Conservation (phyloP, 2,329 filamentous ascomycete species). For the Chaetomiaceae sp. region DNA sequence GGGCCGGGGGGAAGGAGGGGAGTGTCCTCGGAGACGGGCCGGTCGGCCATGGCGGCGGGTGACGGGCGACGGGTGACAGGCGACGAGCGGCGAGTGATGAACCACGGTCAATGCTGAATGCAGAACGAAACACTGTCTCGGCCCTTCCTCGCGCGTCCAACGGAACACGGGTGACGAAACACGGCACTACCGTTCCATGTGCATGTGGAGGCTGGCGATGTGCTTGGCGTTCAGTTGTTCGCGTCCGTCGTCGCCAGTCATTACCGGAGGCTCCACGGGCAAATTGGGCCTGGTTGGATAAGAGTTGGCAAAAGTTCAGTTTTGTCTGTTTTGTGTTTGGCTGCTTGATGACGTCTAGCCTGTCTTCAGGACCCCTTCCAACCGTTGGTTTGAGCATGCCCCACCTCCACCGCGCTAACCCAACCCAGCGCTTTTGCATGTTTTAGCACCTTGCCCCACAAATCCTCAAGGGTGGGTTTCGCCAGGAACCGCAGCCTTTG, state of each 20-base stretch:
- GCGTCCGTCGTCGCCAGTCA: background rate
- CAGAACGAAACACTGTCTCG: conserved; percentile 12
- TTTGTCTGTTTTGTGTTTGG: background rate
- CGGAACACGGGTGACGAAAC: background rate
- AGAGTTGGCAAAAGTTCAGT: background rate
- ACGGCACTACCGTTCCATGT: conserved; percentile 2
- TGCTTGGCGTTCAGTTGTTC: background rate
- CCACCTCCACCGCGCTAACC: no score
- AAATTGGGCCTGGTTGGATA: background rate
- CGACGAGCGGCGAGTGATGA: background rate
- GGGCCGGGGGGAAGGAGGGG: conserved; percentile 20
- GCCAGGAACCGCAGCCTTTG: no score
- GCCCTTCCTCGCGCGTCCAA: background rate
- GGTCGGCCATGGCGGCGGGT: conserved; percentile 17
- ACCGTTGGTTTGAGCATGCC: no score
- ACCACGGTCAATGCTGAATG: background rate
- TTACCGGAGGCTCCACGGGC: background rate
- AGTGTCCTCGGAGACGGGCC: conserved; percentile 15
- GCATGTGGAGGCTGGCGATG: background rate
- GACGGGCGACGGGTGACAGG: background rate
- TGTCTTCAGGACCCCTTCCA: no score
- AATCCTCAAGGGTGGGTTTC: no score
- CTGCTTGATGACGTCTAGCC: conserved; percentile 16
- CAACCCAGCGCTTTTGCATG: no score
- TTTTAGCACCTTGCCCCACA: background rate